These are phyloP conservation scores for Fusarium sp. DNA, from an alignment of 2,329 filamentous ascomycete species.

Conservation along the genomic window DNA sequence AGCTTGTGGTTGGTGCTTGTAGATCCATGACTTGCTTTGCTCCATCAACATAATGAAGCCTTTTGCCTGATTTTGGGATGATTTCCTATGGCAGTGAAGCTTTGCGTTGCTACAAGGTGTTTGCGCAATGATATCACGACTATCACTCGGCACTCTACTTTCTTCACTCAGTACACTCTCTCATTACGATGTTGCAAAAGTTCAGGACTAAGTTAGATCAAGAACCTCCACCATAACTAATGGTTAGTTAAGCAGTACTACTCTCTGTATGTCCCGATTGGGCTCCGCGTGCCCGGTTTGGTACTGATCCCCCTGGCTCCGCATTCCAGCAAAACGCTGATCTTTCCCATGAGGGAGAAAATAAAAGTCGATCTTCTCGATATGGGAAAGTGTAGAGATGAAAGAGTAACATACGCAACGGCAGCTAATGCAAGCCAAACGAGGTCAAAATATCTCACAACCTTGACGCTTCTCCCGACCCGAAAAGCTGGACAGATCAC, in stretches of 20 bases:
- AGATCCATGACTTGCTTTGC: not conserved
- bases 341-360: not conserved
- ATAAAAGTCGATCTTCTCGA: not conserved
- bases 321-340: constrained; percentile 18
- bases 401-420: not conserved
- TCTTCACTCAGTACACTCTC: not conserved
- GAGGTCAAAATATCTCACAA: not conserved
- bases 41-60: not conserved
- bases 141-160: not conserved
- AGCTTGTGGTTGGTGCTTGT: not conserved
- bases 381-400: not conserved
- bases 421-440: not conserved
- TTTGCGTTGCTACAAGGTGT: not conserved
- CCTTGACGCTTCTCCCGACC: constrained; percentile 13
- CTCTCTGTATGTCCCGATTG: not conserved
- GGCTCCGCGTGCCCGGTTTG: not conserved
- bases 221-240: not conserved
- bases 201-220: not conserved
- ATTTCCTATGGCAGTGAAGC: not conserved
- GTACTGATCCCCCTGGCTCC: constrained; percentile 5
- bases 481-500: not conserved
- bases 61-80: not conserved
- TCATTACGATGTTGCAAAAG: not conserved
- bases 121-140: constrained; percentile 16
- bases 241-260: not conserved